Evolutionary conservation across 2,329 filamentous ascomycete genomes (phyloP), one percentile per base, ranked within the genome.

Genomic region (Knoxdaviesia proteae): DNA sequence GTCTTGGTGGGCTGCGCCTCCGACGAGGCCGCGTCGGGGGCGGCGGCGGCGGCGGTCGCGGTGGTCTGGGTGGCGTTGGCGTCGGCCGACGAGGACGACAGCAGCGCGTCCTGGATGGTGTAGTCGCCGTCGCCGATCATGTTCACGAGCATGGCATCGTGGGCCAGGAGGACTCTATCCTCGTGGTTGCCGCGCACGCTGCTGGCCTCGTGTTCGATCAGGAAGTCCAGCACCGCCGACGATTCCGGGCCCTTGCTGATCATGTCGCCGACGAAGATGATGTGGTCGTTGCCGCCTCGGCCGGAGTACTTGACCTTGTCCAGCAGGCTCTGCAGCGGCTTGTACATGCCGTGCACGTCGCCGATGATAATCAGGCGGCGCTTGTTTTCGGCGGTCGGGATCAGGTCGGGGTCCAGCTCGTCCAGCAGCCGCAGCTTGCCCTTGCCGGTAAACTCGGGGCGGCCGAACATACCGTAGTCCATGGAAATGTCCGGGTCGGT

Each of bases 141-240:
- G 20, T 20, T 20, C 20, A 20, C 40, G 11, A 52, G 44, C 49
- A 60, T 52, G 34, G 56, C 53, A 32, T 65, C 62, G 47, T 76
- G 71, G 1, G 76, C 69, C 6, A 79, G 67, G n/a, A 96, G 67
- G 20, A 94, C 67, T 29, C 77, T 71, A 56, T 96, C 87, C 56
- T 98, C 90, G 60, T 94, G 83, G 59, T 94, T 94, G 11, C 90
- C 90, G 41, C 88, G 77, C 6, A 96, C 84, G 47, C 76, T 83
- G 32, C 78, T 83, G 29, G 88, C 87, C 41, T 73, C 71, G 35
- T 88, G 61, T 9, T 70, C 60, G 56, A 84, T 80, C 35, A 84
- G 78, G 37, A 86, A 65, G 45, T 80, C 72, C 40, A 96, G 67
- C 1, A 94, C 83, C 35, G 78, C 84, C 1, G 68, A 53, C 33